phyloP scores from a whole-genome alignment of 441 rosid genomes.

The Codiaeum variegatum region DNA sequence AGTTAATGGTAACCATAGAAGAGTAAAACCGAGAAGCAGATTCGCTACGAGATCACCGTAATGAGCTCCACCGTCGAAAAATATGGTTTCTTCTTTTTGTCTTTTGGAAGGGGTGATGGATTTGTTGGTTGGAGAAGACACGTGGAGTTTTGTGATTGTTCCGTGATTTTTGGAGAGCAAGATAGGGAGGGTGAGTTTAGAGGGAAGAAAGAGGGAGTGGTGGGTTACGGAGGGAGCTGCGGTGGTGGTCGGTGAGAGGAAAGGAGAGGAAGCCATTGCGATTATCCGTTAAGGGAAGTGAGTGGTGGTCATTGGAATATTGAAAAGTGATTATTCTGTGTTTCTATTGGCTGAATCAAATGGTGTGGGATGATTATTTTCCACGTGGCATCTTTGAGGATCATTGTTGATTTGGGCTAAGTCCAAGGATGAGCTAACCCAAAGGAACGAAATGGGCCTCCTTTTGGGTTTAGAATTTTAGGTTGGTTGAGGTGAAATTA shows the following conservation, averaged over 20 bases:
- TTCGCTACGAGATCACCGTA: conserved; percentile 85
- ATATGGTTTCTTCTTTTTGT: conserved; percentile 58
- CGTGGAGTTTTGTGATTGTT: conserved; percentile 44
- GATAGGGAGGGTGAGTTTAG: conserved; percentile 30
- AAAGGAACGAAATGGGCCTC: background rate
- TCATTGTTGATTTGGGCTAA: background rate
- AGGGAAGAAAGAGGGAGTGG: conserved; percentile 28
- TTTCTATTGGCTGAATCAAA: background rate
- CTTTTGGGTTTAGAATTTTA: too few relatives aligned
- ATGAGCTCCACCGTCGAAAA: conserved; percentile 91
- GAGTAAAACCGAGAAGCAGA: conserved; percentile 74
- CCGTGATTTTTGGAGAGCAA: conserved; percentile 21
- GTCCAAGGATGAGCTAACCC: background rate
- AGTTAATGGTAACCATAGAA: conserved; percentile 84
- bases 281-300: conserved; percentile 22
- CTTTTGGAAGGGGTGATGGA: conserved; percentile 29
- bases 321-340: background rate
- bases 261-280: conserved; percentile 44
- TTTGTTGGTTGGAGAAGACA: conserved; percentile 54
- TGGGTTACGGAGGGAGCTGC: conserved; percentile 25
- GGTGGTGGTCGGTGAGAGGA: conserved; percentile 32
- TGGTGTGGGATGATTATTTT: background rate
- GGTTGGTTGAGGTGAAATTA: too few relatives aligned
- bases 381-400: conserved; percentile 12
- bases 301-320: conserved; percentile 6